Percentiles rank a stretch among this genome's conserved stretches.
Conservation (phyloP, 2,329 filamentous ascomycete species). For the Penicillium sp. region DNA sequence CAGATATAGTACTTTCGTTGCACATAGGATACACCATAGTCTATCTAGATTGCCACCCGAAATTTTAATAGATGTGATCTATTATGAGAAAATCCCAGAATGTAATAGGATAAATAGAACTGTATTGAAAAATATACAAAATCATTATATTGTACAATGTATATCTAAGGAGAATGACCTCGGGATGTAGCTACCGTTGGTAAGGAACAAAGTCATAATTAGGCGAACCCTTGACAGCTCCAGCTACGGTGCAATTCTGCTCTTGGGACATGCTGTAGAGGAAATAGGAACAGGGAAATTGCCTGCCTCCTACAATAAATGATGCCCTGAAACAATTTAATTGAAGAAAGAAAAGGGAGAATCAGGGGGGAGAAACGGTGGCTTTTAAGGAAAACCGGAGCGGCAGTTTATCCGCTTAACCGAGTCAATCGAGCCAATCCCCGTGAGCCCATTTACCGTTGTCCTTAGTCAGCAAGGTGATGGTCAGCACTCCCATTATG, state of each 20-base stretch:
- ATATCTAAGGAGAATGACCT: background rate
- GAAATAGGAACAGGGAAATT: constrained; percentile 49
- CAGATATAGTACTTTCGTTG: background rate
- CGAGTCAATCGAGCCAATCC: constrained; percentile 45
- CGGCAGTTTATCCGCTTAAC: constrained; percentile 29
- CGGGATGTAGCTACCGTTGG: constrained; percentile 61
- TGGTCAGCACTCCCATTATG: constrained; percentile 30
- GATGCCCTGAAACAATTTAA: constrained; percentile 58
- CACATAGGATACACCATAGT: background rate
- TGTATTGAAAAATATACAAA: background rate
- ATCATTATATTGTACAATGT: background rate
- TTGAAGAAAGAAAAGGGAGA: constrained; percentile 38
- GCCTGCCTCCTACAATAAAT: constrained; percentile 63
- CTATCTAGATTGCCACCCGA: background rate
- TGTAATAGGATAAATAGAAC: background rate
- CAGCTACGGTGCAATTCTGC: constrained; percentile 60
- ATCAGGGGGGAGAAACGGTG: constrained; percentile 17
- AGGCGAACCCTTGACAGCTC: constrained; percentile 57
- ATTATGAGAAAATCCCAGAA: background rate
- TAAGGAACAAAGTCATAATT: constrained; percentile 64
- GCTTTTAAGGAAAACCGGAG: constrained; percentile 30
- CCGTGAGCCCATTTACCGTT: constrained; percentile 38
- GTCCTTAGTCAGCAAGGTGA: constrained; percentile 17
- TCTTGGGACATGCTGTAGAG: constrained; percentile 65
- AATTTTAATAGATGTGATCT: background rate